Base-by-base conservation (phyloP, 495 filamentous ascomycete genomes). In the Penicillium egyptiacum region DNA sequence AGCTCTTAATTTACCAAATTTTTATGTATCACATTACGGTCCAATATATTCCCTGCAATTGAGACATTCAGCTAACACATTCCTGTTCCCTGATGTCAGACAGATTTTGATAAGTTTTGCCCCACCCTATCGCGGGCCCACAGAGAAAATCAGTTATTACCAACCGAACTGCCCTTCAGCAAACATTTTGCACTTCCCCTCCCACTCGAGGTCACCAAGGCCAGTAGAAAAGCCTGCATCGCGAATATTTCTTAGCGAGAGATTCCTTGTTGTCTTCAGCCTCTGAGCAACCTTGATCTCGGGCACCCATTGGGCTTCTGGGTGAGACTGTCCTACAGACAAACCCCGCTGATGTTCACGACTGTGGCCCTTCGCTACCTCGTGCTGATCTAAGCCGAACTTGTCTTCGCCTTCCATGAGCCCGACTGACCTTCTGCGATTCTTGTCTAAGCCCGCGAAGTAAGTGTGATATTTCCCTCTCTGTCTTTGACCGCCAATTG, bases 361-460 rank as follows among this genome's bases (percentile, higher is more conserved):
- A 61, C 53, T 59, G 70, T 75, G 62, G 75, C 65, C 44, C 64
- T 67, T 59, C 53, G 65, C 70, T 70, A 67, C 67, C 60, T 67
- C 69, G 62, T 69, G 68, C 70, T 72, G 62, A 51, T 71, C 51
- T 77, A 68, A 73, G 66, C 61, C 53, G 63, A 59, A 61, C 63
- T 59, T 57, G 52, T 62, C 60, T 62, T 62, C 63, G 72, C 70
- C 77, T 85, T 88, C 83, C 83, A 97, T 96, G 93, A 93, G 83
- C 86, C 86, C 85, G 74, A 87, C 86, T 79, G 91, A 96, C 74
- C 86, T 96, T 64, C 84, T 97, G 68, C 90, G 91, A 79, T 92
- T 96, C 79, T 84, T 97, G 61, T 96, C 90, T 59, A 95, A 95
- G 81, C 93, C 92, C 67, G 91, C 90, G 70, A 96, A 96, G 92